These are phyloP conservation scores for Solanum dulcamara DNA, from an alignment of 257 asterid genomes.

Conservation along the genomic window DNA sequence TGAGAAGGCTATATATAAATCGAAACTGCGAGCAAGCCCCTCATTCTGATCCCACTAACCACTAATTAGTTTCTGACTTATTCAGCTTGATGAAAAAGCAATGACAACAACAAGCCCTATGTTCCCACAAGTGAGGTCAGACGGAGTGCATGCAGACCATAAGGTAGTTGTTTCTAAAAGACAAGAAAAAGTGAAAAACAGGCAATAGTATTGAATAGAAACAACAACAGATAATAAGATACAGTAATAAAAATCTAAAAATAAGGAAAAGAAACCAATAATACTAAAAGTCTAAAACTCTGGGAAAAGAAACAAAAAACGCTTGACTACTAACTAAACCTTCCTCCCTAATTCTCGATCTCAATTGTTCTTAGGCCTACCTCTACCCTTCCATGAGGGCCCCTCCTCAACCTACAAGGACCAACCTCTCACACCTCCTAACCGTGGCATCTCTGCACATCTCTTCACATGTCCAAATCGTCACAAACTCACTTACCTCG, in stretches of 20 bases:
- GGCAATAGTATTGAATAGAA: background rate
- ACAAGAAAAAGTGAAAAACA: background rate
- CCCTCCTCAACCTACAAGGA: background rate
- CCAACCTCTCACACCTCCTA: background rate
- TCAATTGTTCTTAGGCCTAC: no score
- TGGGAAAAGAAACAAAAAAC: no score
- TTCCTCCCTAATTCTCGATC: no score
- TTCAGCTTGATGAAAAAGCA: background rate
- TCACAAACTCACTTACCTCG: background rate
- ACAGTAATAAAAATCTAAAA: no score
- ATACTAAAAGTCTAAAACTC: no score
- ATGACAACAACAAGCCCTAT: no score
- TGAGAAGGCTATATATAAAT: background rate
- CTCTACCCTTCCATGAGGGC: no score
- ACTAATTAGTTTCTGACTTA: background rate
- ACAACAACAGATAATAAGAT: background rate
- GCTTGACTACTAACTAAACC: no score
- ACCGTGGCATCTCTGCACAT: background rate
- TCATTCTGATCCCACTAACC: background rate
- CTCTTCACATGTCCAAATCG: background rate
- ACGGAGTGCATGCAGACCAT: background rate
- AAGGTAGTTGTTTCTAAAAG: background rate
- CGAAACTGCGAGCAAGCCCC: background rate
- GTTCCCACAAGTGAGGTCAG: no score
- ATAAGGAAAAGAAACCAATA: no score